Evolutionary conservation across 768 basidiomycete species (phyloP).

Genomic region (Lentinula sp.): DNA sequence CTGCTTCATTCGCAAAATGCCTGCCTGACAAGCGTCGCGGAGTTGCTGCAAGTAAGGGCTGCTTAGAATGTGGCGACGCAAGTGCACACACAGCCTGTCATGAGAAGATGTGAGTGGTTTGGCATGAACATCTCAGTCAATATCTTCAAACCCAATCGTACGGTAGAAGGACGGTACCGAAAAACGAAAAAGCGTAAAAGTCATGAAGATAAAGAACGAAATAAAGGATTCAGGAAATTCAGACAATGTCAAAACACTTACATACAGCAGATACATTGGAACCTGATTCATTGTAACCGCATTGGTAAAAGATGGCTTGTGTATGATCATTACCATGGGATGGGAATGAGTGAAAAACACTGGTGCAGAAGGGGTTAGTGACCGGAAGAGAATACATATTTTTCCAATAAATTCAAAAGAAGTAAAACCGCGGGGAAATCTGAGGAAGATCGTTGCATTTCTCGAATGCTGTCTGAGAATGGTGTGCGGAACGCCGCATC

Average conservation of each 20-base stretch:
- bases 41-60: conserved; percentile 50
- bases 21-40: conserved; percentile 52
- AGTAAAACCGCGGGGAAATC: neutral
- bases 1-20: conserved; percentile 52
- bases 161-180: neutral
- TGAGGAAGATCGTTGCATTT: neutral
- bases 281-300: conserved; percentile 61
- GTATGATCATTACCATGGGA: conserved; percentile 69
- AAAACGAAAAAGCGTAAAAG: neutral
- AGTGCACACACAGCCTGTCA: conserved; percentile 56
- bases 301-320: conserved; percentile 71
- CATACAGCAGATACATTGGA: conserved; percentile 64
- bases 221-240: neutral
- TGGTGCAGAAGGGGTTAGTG: conserved; percentile 18
- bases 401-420: neutral
- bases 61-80: conserved; percentile 70
- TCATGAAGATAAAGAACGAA: neutral
- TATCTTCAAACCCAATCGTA: neutral
- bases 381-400: neutral
- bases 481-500: neutral
- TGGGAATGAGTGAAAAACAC: conserved; percentile 83
- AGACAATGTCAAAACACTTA: neutral
- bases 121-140: no score
- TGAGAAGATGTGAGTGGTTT: neutral
- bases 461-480: neutral